phyloP scores from a whole-genome alignment of 1,284 basidiomycete species.

The Cryptococcus sp. region DNA sequence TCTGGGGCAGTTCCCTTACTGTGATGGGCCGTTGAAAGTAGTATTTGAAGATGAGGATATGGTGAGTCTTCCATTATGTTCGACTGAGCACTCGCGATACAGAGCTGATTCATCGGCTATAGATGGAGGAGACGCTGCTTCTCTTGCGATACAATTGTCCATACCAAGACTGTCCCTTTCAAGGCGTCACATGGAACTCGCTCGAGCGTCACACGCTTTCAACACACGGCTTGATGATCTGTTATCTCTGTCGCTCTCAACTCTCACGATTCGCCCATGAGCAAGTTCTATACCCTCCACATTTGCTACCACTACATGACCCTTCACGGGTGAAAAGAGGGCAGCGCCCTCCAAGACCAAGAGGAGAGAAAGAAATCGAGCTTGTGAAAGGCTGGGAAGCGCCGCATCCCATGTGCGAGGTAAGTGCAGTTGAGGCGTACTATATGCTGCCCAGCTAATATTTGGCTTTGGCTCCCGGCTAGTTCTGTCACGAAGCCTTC shows the following conservation, averaged over 20 bases:
- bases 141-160: slow-evolving; percentile 87
- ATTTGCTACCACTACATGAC: slow-evolving; percentile 72
- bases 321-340: slow-evolving; percentile 66
- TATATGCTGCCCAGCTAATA: not conserved
- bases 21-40: slow-evolving; percentile 75
- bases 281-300: slow-evolving; percentile 77
- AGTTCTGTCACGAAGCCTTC: slow-evolving; percentile 87
- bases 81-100: not conserved
- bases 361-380: slow-evolving; percentile 44
- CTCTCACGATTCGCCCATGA: slow-evolving; percentile 98
- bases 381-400: slow-evolving; percentile 50
- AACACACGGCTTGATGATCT: slow-evolving; percentile 74
- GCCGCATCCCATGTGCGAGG: slow-evolving; percentile 55
- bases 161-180: slow-evolving; percentile 74
- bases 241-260: slow-evolving; percentile 82
- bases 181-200: slow-evolving; percentile 83
- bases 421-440: slow-evolving; percentile 48
- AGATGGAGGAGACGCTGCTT: slow-evolving; percentile 90
- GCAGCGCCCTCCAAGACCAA: slow-evolving; percentile 43
- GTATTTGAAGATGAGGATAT: slow-evolving; percentile 89
- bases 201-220: slow-evolving; percentile 64
- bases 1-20: slow-evolving; percentile 57
- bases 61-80: slow-evolving; percentile 32
- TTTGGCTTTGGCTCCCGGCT: slow-evolving; percentile 62
- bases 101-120: not conserved